Evolutionary conservation across 1,284 basidiomycete genomes (phyloP), one percentile per base, ranked within the genome.

Genomic region (Spongispora temasekensis): DNA sequence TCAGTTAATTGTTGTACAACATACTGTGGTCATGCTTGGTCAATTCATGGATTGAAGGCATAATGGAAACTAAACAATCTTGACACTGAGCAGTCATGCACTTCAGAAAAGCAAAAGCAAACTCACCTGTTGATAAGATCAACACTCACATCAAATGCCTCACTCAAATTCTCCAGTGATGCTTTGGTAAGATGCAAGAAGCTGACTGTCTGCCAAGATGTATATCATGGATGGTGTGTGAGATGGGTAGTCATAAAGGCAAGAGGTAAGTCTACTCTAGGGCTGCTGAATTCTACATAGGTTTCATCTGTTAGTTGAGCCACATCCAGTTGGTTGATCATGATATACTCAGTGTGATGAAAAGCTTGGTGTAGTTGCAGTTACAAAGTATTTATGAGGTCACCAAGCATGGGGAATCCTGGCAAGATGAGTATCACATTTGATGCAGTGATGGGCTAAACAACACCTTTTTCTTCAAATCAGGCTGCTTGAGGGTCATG

Each of bases 341-440:
- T 30, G n/a, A 27, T 27, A 25, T 68, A 91, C 91, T 90, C 19
- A 98, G 84, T 0, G 96, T 90, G 34, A 89, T 78, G 78, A 98
- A 99, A n/a, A n/a, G n/a, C n/a, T n/a, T n/a, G n/a, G 94, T 88
- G 72, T 98, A 99, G 71, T 96, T 93, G 67, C 93, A 95, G 63
- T 95, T 97, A 97, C 5, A 99, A 81, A 65, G 79, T 90, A 70
- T 87, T 88, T 56, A 88, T 81, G 46, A 90, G 80, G 59, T 92
- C 89, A 17, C 88, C 84, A 10, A 91, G 83, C 6, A 85, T 78
- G 0, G 89, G 89, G 0, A 90, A 74, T 55, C 91, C 90, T 0
- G 88, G 88, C 3, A 93, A 77, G 23, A 88, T 85, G 66, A 89
- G 86, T 62, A 83, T 86, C 4, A 93, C 89, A 74, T 92, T 90